Evolutionary conservation across 768 basidiomycete genomes (phyloP), one percentile per base, ranked within the genome.

Genomic region (Termitomyces heimii): DNA sequence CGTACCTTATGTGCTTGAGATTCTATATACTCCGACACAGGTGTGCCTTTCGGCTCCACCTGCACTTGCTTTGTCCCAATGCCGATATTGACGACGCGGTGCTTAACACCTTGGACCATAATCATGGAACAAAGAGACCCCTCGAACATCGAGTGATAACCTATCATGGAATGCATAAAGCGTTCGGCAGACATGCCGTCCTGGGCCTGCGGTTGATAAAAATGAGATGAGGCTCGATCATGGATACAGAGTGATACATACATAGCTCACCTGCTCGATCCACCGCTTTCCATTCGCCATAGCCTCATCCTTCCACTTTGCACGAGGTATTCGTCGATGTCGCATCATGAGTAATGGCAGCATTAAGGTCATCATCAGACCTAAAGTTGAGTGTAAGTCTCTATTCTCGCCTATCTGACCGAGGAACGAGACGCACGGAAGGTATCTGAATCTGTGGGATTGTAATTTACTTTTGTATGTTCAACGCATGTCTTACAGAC

Each of bases 271-370:
- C 77, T 88, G 88, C 63, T 91, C 88, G 55, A 92, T 92, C 86
- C 88, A 91, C 60, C 86, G 88, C 62, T 91, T 91, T 43, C 88
- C 88, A 43, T 74, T 80, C 1, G 74, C 62, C 0, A 81, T 86
- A 26, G 75, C 70, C 55, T 78, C 78, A 60, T 89, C 88, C 57
- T 78, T 76, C 89, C 89, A 92, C 60, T 86, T 84, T 13, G 84
- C 71, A 20, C 89, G 77, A 1, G 89, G 87, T 70, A 91, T 87
- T 39, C 89, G 83, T 55, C 89, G 77, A 68, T 91, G 89, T 16
- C 89, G 75, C 89, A 91, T 91, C 89, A 92, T 90, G 63, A 91
- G 83, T 13, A 91, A 73, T 0, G 89, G 89, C 10, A 92, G 72
- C 76, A 91, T 85, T 62, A 85, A 77, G 18, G 84, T 83, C 68